Evolutionary conservation across 768 basidiomycete genomes (phyloP).

Genomic region (Thelephora aurantiotincta): DNA sequence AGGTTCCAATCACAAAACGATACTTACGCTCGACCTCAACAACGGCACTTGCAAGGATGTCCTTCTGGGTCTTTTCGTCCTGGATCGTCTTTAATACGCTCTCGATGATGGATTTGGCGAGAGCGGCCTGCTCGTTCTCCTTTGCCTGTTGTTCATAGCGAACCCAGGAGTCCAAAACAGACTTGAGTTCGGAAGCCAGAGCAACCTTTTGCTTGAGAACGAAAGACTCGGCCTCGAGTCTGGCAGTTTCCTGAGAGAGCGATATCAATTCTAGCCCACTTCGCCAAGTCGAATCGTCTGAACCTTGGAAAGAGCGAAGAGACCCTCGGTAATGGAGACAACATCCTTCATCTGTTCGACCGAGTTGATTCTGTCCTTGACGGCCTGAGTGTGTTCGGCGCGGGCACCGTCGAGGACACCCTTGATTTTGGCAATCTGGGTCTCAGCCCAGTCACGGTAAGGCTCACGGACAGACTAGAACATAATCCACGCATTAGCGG

Average conservation of each 20-base stretch:
- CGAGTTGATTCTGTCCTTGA: slow-evolving; percentile 82
- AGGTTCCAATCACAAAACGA: neutral
- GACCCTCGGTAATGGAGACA: slow-evolving; percentile 75
- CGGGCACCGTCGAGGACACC: slow-evolving; percentile 71
- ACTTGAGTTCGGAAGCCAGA: slow-evolving; percentile 79
- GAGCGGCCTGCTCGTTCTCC: slow-evolving; percentile 90
- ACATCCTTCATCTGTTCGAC: slow-evolving; percentile 96
- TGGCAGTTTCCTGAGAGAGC: slow-evolving; percentile 66
- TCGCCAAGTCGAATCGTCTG: neutral
- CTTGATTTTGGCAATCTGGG: slow-evolving; percentile 75
- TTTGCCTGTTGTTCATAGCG: slow-evolving; percentile 94
- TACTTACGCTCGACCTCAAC: slow-evolving; percentile 87
- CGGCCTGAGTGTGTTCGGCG: slow-evolving; percentile 82
- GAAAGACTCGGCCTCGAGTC: slow-evolving; percentile 81
- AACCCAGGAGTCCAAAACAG: slow-evolving; percentile 95
- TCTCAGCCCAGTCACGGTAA: slow-evolving; percentile 86
- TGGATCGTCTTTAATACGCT: slow-evolving; percentile 72
- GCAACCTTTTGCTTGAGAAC: slow-evolving; percentile 81
- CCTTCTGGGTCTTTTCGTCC: slow-evolving; percentile 84
- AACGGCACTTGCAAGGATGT: slow-evolving; percentile 67
- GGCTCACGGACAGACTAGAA: slow-evolving; percentile 65
- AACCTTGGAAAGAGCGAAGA: slow-evolving; percentile 89
- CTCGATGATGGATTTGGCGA: slow-evolving; percentile 77
- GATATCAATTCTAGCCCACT: neutral
- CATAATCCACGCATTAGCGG: neutral